phyloP scores from a whole-genome alignment of 1,139 yeast species.

The Blastobotrys capitulatus region DNA sequence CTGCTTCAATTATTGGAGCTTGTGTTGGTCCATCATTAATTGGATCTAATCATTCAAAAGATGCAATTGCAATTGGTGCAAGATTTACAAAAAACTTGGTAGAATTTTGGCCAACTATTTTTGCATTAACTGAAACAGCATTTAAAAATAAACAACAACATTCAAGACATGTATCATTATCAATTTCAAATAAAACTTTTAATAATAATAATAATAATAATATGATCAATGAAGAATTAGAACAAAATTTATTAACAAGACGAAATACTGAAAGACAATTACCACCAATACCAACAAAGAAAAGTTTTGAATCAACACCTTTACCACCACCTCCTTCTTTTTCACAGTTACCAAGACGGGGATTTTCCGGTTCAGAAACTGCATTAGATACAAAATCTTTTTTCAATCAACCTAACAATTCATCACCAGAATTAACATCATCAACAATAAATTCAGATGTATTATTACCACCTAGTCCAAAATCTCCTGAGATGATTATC shows the following conservation, averaged over 20 bases:
- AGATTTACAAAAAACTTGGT: slow-evolving; percentile 26
- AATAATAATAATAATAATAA: background rate
- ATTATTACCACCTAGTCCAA: slow-evolving; percentile 1
- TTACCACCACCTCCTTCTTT: background rate
- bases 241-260: background rate
- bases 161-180: slow-evolving; percentile 7
- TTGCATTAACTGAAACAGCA: slow-evolving; percentile 5
- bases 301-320: background rate
- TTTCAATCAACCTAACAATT: slow-evolving; percentile 10
- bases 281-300: background rate
- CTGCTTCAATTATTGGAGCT: slow-evolving; percentile 25
- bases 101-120: slow-evolving; percentile 28
- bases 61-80: slow-evolving; percentile 24
- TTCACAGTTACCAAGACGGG: slow-evolving; percentile 5
- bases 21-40: slow-evolving; percentile 32
- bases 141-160: background rate
- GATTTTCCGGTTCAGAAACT: background rate
- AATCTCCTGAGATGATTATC: slow-evolving; percentile 1
- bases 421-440: slow-evolving; percentile 16
- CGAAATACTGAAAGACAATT: background rate
- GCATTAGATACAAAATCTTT: background rate
- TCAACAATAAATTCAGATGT: background rate
- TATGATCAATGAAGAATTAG: background rate
- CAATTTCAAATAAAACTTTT: background rate
- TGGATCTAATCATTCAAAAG: slow-evolving; percentile 26